Evolutionary conservation across 257 asterid genomes (phyloP), one percentile per base, ranked within the genome.

Genomic region (Solanum corneliomulleri): DNA sequence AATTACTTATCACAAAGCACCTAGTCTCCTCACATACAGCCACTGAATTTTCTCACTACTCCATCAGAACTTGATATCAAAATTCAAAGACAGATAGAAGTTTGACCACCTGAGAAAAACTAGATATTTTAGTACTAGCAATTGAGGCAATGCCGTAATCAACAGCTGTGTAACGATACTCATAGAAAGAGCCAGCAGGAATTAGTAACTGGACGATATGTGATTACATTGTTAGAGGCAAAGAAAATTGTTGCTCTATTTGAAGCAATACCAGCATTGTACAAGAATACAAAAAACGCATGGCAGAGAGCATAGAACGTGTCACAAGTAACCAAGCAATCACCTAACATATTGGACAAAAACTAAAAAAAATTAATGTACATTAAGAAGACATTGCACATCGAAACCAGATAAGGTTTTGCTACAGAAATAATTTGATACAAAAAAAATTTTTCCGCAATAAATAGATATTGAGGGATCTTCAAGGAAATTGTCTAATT

Each of bases 381-480:
- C 35, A 7, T 13, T 74, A 21, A 74, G 20, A 74, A 74, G 52
- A 76, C 13, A 76, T 41, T 76, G 18, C 42, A 15, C 60, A 49
- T 49, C 16, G 60, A 49, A 16, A 16, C 33, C 42, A 47, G 85
- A 49, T 27, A 47, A 9, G 52, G 78, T 68, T 27, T 27, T 64
- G 88, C 42, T 37, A 86, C 84, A 33, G 56, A 3, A 89, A 72
- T 77, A 23, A 71, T 62, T 29, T 23, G 87, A 75, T 89, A 86
- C 29, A 31, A 37, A 77, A 13, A 18, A 27, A 80, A 56, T 90
- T 97, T 97, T 96, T 91, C 95, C 99, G 23, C 98, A 93, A 91
- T 93, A 95, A 72, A 97, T 91, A 75, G 98, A 93, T 88, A 96
- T 64, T 33, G 98, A 98, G 86, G 96, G 93, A 84, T 90, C 95